Conservation (phyloP, 2,329 filamentous ascomycete genomes). For the Penicillium decumbens region DNA sequence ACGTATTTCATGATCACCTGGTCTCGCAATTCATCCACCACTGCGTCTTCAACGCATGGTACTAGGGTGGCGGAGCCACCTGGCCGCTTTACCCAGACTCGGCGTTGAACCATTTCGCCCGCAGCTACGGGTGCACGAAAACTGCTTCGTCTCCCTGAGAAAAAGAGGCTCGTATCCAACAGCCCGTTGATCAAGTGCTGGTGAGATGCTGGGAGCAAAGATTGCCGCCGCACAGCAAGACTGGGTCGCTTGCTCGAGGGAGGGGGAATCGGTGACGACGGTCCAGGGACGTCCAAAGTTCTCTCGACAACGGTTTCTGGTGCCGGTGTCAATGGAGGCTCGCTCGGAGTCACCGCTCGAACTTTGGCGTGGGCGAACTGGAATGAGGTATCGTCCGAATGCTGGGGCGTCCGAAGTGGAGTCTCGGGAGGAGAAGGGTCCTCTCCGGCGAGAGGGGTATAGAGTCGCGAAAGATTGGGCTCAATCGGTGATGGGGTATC, state of each 20-base stretch:
- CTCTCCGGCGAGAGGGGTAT: constrained; percentile 23
- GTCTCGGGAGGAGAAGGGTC: constrained; percentile 18
- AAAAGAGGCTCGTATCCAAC: constrained; percentile 26
- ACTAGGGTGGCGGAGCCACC: constrained; percentile 82
- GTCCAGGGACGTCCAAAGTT: constrained; percentile 10
- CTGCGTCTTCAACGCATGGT: constrained; percentile 75
- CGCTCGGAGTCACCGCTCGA: constrained; percentile 15
- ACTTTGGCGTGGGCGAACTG: constrained; percentile 17
- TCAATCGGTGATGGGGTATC: constrained; percentile 16
- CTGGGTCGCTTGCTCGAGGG: constrained; percentile 31
- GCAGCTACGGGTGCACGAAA: constrained; percentile 17
- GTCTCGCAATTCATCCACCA: constrained; percentile 92
- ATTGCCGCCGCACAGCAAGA: constrained; percentile 36
- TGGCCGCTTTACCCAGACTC: constrained; percentile 91
- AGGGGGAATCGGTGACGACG: constrained; percentile 12
- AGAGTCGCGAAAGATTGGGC: constrained; percentile 21
- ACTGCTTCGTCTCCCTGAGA: constrained; percentile 21
- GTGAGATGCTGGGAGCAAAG: constrained; percentile 38
- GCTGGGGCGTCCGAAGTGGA: constrained; percentile 20
- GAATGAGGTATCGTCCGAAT: constrained; percentile 21
- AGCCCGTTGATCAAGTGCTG: constrained; percentile 37
- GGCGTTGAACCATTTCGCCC: constrained; percentile 50
- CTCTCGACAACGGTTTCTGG: constrained; percentile 30
- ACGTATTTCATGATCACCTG: constrained; percentile 88
- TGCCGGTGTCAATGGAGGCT: constrained; percentile 24